Base-by-base conservation (phyloP, 805 yeast species). In the Candida pseudofarinosa region DNA sequence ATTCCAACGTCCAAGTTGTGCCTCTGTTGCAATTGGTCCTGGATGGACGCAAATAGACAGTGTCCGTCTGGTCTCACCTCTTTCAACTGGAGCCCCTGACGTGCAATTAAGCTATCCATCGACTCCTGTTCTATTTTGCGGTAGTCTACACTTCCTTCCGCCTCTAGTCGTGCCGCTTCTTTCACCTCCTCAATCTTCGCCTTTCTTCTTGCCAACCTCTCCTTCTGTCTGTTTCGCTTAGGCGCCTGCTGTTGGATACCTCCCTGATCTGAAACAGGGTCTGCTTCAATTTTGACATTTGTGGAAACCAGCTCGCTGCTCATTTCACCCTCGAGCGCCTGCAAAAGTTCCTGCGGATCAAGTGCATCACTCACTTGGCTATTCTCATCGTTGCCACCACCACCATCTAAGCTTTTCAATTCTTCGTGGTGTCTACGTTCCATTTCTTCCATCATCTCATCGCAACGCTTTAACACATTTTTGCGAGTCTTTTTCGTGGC, bases 51-150 rank as follows among this genome's bases (percentile, higher is more conserved):
- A 69, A 88, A 93, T 26, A 91, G 66, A 71, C 99, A 93, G 60
- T 91, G 91, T 0, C 98, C 99, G 61, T 91, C 98, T 0, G 98
- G 96, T 46, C 74, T 69, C 37, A 89, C 85, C 50, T 89, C 95
- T 47, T 72, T 63, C 49, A 83, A 81, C 16, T 49, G 55, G n/a
- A 88, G 65, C 3, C 72, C 65, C 26, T 74, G 67, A 19, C 74
- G 42, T 1, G 56, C 51, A 46, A 93, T 77, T 19, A 83, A 55
- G 31, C 69, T 69, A 15, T 69, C 71, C 58, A 91, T 73, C 38
- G 81, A 79, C 12, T 80, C 85, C 44, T 80, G 73, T 65, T 91
- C 98, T 16, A 85, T 77, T 38, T 77, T 75, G 28, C 89, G 71
- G 51, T 80, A 68, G 59, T 91, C 88, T 0, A 89, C 85, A 47